These are phyloP conservation scores for Ostreobium quekettii DNA, from an alignment of 139 green algal genomes.

Conservation along the genomic window DNA sequence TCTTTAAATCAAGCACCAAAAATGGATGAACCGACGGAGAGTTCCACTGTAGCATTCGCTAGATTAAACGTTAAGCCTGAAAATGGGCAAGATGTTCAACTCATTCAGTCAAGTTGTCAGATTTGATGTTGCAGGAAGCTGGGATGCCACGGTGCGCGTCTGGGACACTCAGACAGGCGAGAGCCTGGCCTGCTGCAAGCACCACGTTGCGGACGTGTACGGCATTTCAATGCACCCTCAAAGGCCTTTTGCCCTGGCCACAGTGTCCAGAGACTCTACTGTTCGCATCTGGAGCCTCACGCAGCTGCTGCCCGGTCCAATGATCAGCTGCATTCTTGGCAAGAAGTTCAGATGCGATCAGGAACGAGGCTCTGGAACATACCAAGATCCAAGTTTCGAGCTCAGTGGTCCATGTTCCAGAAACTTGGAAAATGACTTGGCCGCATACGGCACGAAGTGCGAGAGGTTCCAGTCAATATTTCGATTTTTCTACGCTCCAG, in stretches of 20 bases:
- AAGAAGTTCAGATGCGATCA: not conserved
- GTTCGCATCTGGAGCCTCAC: constrained; percentile 36
- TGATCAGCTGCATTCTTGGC: constrained; percentile 2
- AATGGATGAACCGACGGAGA: too few relatives aligned
- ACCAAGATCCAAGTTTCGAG: too few relatives aligned
- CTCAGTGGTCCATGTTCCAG: too few relatives aligned
- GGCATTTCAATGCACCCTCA: constrained; percentile 33
- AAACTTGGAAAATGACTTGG: too few relatives aligned
- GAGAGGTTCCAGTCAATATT: too few relatives aligned
- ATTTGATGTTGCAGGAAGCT: constrained; percentile 24
- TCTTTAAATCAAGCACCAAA: too few relatives aligned
- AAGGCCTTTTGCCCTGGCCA: constrained; percentile 36
- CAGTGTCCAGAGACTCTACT: constrained; percentile 38
- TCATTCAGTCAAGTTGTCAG: not conserved
- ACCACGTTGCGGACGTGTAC: constrained; percentile 50
- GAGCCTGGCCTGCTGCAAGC: constrained; percentile 22
- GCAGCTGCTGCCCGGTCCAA: constrained; percentile 21
- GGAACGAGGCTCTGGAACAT: too few relatives aligned
- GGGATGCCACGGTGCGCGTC: constrained; percentile 39
- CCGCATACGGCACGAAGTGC: too few relatives aligned
- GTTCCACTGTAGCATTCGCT: too few relatives aligned
- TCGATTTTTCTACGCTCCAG: too few relatives aligned
- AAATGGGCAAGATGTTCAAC: too few relatives aligned
- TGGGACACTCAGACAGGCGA: constrained; percentile 35
- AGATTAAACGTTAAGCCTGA: too few relatives aligned